Evolutionary conservation across 768 basidiomycete species (phyloP).

Genomic region (Boletus edulis): DNA sequence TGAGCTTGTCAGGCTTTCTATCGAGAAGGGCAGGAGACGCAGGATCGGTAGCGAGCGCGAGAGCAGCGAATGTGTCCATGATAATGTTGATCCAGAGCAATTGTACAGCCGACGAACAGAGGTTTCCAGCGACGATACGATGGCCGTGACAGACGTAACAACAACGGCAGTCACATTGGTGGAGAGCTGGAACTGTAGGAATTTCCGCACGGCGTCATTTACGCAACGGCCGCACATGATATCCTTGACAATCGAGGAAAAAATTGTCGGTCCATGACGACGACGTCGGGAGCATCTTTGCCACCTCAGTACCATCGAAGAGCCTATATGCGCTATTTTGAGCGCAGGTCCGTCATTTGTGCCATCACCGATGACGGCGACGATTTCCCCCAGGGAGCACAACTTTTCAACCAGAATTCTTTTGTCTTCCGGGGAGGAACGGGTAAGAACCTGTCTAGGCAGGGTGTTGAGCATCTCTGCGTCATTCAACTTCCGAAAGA

Average conservation of each 20-base stretch:
- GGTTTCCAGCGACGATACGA: constrained; percentile 69
- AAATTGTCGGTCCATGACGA: constrained; percentile 98
- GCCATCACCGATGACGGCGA: constrained; percentile 96
- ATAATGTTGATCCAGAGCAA: constrained; percentile 98
- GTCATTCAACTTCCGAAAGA: constrained; percentile 79
- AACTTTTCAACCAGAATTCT: constrained; percentile 87
- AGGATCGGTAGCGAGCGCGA: constrained; percentile 96
- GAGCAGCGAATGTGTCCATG: constrained; percentile 98
- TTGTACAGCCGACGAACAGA: constrained; percentile 94
- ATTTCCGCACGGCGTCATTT: constrained; percentile 96
- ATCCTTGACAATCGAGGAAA: constrained; percentile 88
- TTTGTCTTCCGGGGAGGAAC: constrained; percentile 98
- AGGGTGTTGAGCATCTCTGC: constrained; percentile 77
- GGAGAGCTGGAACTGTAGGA: constrained; percentile 92
- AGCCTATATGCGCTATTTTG: constrained; percentile 94
- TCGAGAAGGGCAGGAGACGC: constrained; percentile 78
- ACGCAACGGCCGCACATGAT: constrained; percentile 99
- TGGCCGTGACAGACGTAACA: constrained; percentile 88
- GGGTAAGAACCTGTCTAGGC: constrained; percentile 93
- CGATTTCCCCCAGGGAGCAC: constrained; percentile 82
- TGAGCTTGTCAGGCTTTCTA: constrained; percentile 88
- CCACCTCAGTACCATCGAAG: constrained; percentile 98
- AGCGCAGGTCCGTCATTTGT: constrained; percentile 97
- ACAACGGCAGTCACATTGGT: constrained; percentile 95
- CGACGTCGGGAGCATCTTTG: constrained; percentile 99